Conservation (phyloP, 2,329 filamentous ascomycete genomes). For the Huntiella moniliformis region DNA sequence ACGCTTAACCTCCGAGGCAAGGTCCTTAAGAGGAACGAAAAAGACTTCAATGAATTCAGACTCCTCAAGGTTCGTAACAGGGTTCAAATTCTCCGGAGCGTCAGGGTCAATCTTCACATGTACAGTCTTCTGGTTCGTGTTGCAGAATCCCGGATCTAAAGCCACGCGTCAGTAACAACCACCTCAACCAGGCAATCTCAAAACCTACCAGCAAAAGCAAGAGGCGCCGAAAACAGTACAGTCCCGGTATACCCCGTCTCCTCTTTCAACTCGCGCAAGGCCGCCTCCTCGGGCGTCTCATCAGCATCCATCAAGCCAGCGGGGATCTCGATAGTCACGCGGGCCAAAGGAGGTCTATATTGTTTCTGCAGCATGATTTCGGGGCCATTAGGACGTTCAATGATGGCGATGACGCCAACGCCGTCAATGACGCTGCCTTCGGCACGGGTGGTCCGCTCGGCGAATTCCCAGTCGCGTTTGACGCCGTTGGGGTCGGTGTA, state of each 20-base stretch:
- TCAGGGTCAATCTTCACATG: slow-evolving; percentile 56
- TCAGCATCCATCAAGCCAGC: slow-evolving; percentile 44
- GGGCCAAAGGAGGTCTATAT: slow-evolving; percentile 42
- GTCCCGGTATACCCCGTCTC: slow-evolving; percentile 47
- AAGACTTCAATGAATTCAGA: slow-evolving; percentile 73
- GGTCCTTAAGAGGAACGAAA: slow-evolving; percentile 39
- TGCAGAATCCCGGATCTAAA: slow-evolving; percentile 43
- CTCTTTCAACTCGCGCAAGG: slow-evolving; percentile 44
- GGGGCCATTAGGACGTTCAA: slow-evolving; percentile 34
- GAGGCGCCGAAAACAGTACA: slow-evolving; percentile 36
- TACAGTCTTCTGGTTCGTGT: slow-evolving; percentile 49
- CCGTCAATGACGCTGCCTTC: slow-evolving; percentile 45
- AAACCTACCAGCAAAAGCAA: slow-evolving; percentile 40
- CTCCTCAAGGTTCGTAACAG: slow-evolving; percentile 53
- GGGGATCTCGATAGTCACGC: slow-evolving; percentile 43
- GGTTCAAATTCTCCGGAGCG: slow-evolving; percentile 48
- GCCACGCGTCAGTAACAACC: not conserved
- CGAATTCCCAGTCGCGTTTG: slow-evolving; percentile 50
- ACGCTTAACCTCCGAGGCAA: slow-evolving; percentile 48
- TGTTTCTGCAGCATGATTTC: slow-evolving; percentile 48
- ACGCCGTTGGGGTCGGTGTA: slow-evolving; percentile 45
- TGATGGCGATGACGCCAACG: slow-evolving; percentile 53
- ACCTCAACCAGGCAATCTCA: not conserved
- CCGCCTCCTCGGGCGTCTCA: slow-evolving; percentile 41
- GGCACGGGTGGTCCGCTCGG: slow-evolving; percentile 50